These are phyloP conservation scores for Hyaloscypha hepaticicola DNA, from an alignment of 495 filamentous ascomycete genomes.

Conservation along the genomic window DNA sequence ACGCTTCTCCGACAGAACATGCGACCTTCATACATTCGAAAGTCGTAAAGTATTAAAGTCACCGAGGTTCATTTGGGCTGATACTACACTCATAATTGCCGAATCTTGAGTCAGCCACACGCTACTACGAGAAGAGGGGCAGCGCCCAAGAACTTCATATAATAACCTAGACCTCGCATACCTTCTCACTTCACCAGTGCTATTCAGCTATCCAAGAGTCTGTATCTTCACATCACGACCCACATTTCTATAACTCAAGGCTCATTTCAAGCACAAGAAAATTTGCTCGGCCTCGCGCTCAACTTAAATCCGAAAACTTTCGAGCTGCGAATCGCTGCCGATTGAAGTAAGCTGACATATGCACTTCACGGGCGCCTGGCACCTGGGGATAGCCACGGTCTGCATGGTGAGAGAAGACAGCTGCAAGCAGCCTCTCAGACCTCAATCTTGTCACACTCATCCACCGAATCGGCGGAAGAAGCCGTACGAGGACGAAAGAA, in stretches of 20 bases:
- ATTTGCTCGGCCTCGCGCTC: background rate
- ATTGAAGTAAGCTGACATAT: conserved; percentile 1
- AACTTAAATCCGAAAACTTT: background rate
- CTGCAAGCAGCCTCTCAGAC: too few relatives aligned
- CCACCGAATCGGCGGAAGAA: too few relatives aligned
- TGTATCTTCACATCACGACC: background rate
- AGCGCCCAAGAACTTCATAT: background rate
- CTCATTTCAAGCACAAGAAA: background rate
- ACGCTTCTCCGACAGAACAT: too few relatives aligned
- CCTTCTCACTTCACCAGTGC: background rate
- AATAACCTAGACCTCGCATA: background rate
- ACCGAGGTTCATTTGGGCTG: too few relatives aligned
- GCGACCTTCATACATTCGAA: too few relatives aligned
- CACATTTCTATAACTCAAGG: background rate
- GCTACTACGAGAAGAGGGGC: background rate
- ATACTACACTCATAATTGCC: too few relatives aligned
- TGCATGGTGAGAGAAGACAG: too few relatives aligned
- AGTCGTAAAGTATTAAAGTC: too few relatives aligned
- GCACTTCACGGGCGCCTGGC: background rate
- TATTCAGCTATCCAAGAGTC: background rate
- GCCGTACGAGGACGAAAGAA: background rate
- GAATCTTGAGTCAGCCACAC: background rate
- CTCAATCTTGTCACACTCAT: background rate
- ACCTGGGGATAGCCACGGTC: too few relatives aligned
- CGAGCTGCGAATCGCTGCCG: too few relatives aligned